Base-by-base conservation (phyloP, 805 yeast genomes). In the Starmerella geochares region DNA sequence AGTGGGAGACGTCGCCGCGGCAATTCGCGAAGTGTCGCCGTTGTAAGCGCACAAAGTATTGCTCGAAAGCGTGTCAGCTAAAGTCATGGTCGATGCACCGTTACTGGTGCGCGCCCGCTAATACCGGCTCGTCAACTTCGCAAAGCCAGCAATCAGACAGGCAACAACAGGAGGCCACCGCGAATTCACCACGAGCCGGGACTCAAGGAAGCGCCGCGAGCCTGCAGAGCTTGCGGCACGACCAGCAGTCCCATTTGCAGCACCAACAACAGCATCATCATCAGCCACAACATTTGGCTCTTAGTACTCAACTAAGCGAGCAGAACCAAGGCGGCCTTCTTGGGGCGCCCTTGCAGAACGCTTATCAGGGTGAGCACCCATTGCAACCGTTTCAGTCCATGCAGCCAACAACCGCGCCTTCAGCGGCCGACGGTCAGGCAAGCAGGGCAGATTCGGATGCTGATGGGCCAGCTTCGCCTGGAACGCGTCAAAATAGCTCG, bases 21-120 rank as follows among this genome's bases (percentile, higher is more conserved):
- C 94, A 90, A 63, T 90, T 90, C 70, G 94, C 95, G 55, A 90
- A 92, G 66, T 90, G 98, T 65, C 74, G 95, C 51, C 75, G 95
- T 43, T 90, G 98, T 67, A 86, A 90, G 65, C 72, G 96, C 52
- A 88, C 97, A 3, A 92, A 92, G 68, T 90, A 90, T 65, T 90
- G 98, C 65, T 82, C 94, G 8, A 78, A 90, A 58, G 86, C 82
- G 48, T 90, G 98, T 65, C 98, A 90, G 67, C 74, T 86, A 60
- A 76, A 75, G 56, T 94, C 96, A 0, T 90, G 97, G 97, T 76
- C 77, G 14, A 85, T 82, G 62, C 98, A 90, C 70, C 78, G 92
- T 58, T 85, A 86, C 64, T 90, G 98, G 98, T 90, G 98, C 65
- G 59, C 60, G 35, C 59, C 60, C 9, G 49, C 61, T 19, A 37